Evolutionary conservation across 176 grass and related monocot genomes (phyloP), one percentile per base, ranked within the genome.

Genomic region (Carex parvula): DNA sequence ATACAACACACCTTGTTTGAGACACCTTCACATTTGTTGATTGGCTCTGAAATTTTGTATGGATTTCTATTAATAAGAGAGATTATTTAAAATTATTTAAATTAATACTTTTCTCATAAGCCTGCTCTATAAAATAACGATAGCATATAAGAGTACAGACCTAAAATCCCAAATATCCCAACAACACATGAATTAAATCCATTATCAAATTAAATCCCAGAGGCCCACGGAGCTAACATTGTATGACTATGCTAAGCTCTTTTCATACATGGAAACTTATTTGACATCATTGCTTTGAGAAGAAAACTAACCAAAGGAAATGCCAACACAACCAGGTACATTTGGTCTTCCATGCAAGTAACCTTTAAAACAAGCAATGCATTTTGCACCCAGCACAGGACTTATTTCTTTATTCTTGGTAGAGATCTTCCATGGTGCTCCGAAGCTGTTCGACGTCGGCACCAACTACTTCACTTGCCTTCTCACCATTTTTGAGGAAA

Each of bases 401-500:
- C 17, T 77, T 56, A 55, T 77, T 32, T 30, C 30, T 29, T 54
- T 56, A 74, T 33, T 84, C 83, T 83, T 90, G 84, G 88, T 84
- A 90, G 17, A 90, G 70, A 65, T 84, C 83, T 53, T 87, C 74
- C 85, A 90, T 84, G 5, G 88, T 90, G 39, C 53, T 24, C 62
- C 84, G 60, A 30, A 90, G 88, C 53, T 70, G 70, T 74, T 41
- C 20, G 9, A 67, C 81, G 74, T 90, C 85, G 26, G 88, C 88
- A 6, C 88, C 88, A 66, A 90, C 72, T 54, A 90, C 58, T 90
- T 90, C 88, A 35, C 64, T 64, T 33, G 81, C 74, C 73, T 84
- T 90, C 60, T 87, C 24, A 63, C 88, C 88, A 68, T 90, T 79
- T 76, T 90, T 84, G 22, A 84, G 83, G 65, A 90, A 90, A 62